Evolutionary conservation across 768 basidiomycete species (phyloP).

Genomic region (Pleurotus platypus): DNA sequence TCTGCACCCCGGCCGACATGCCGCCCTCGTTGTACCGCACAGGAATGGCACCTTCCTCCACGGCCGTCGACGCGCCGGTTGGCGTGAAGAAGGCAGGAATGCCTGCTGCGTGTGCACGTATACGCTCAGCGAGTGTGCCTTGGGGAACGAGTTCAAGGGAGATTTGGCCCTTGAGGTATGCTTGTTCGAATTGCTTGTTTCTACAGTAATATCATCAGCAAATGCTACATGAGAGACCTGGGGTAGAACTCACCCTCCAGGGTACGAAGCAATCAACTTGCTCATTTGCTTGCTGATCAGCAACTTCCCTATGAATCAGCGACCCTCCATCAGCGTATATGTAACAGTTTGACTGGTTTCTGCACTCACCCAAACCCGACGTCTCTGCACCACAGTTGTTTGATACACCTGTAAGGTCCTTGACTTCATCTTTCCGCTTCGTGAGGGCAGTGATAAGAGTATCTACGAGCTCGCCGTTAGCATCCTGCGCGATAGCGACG

Average conservation of each 20-base stretch:
- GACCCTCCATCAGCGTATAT: neutral
- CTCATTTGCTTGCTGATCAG: slow-evolving; percentile 71
- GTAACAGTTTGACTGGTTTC: neutral
- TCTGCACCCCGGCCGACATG: slow-evolving; percentile 62
- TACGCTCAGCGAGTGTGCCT: slow-evolving; percentile 84
- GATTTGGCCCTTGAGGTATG: slow-evolving; percentile 79
- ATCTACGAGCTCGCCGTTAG: slow-evolving; percentile 37
- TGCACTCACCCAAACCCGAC: slow-evolving; percentile 59
- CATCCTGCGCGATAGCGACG: neutral
- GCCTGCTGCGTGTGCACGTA: slow-evolving; percentile 86
- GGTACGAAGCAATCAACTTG: slow-evolving; percentile 87
- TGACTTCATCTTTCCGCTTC: slow-evolving; percentile 65
- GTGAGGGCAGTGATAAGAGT: slow-evolving; percentile 79
- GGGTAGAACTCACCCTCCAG: slow-evolving; percentile 64
- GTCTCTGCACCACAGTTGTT: slow-evolving; percentile 82
- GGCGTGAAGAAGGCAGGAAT: slow-evolving; percentile 95
- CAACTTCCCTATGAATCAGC: slow-evolving; percentile 52
- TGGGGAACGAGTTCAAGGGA: slow-evolving; percentile 89
- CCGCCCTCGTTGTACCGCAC: slow-evolving; percentile 77
- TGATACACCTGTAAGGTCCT: slow-evolving; percentile 74
- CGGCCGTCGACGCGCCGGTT: slow-evolving; percentile 81
- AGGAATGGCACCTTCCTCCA: slow-evolving; percentile 77
- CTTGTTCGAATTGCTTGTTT: slow-evolving; percentile 81
- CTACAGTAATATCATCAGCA: slow-evolving; percentile 30
- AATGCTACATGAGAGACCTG: neutral